phyloP scores from a whole-genome alignment of 2,329 filamentous ascomycete genomes.

The Oidium heveae region DNA sequence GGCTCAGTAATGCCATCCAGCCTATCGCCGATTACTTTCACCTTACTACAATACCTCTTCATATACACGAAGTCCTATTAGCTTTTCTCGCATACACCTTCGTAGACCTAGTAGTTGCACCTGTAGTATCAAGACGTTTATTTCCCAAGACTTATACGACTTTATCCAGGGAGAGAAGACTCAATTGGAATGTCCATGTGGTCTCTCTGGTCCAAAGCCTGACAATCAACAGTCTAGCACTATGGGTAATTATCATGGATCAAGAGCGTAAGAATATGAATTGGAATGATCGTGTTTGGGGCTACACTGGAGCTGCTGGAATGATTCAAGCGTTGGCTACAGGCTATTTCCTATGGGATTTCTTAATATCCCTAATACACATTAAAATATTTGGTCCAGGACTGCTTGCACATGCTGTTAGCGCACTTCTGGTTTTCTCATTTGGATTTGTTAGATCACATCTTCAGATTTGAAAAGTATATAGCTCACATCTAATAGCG shows the following conservation, averaged over 20 bases:
- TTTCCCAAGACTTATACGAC: constrained; percentile 36
- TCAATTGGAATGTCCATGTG: constrained; percentile 72
- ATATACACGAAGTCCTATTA: constrained; percentile 51
- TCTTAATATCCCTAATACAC: constrained; percentile 42
- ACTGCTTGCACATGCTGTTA: constrained; percentile 49
- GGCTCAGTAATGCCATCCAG: constrained; percentile 25
- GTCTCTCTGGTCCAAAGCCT: constrained; percentile 59
- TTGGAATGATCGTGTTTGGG: constrained; percentile 46
- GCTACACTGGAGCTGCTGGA: constrained; percentile 46
- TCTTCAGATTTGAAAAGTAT: constrained; percentile 1
- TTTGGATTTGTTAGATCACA: constrained; percentile 45
- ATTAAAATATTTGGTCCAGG: constrained; percentile 34
- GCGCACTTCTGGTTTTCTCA: constrained; percentile 47
- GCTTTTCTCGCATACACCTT: constrained; percentile 43
- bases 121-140: constrained; percentile 33
- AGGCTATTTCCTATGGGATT: constrained; percentile 70
- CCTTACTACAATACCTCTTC: constrained; percentile 43
- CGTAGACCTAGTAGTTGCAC: constrained; percentile 41
- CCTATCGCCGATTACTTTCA: constrained; percentile 36
- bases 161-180: constrained; percentile 33
- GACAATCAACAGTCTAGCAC: constrained; percentile 44
- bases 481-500: constrained; percentile 23
- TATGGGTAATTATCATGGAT: constrained; percentile 48
- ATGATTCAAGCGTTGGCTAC: constrained; percentile 53
- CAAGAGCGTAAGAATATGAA: constrained; percentile 40